phyloP scores from a whole-genome alignment of 768 basidiomycete genomes.

The Termitomyces sp. region DNA sequence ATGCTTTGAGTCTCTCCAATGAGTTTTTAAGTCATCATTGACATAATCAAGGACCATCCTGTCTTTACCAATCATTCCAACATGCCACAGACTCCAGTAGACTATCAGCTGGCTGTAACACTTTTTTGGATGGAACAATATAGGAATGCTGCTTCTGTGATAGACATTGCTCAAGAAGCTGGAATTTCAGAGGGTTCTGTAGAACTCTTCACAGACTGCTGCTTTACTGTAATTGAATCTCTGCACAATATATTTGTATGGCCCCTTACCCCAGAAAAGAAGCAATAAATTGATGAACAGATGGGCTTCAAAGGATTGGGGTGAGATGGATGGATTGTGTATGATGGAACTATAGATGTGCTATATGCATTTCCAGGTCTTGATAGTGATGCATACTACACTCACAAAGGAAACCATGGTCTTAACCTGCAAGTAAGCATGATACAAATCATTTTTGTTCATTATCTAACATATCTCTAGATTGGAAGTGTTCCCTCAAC shows the following conservation, averaged over 20 bases:
- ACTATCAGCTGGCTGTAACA: slow-evolving; percentile 24
- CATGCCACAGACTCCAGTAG: slow-evolving; percentile 23
- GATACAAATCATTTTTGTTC: no score
- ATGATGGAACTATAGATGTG: slow-evolving; percentile 14
- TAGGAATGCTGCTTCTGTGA: slow-evolving; percentile 26
- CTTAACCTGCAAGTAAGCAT: slow-evolving; percentile 28
- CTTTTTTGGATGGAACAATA: slow-evolving; percentile 24
- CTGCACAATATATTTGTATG: slow-evolving; percentile 28
- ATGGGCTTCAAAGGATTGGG: slow-evolving; percentile 26
- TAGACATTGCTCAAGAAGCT: slow-evolving; percentile 22
- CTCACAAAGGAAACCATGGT: slow-evolving; percentile 31
- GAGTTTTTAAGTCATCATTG: slow-evolving; percentile 22
- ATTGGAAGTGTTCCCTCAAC: slow-evolving; percentile 30
- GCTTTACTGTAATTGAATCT: slow-evolving; percentile 25
- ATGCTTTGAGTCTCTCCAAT: slow-evolving; percentile 20
- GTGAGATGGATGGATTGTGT: slow-evolving; percentile 28
- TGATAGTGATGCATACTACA: slow-evolving; percentile 31
- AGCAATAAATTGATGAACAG: slow-evolving; percentile 29
- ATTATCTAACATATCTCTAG: no score
- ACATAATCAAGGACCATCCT: slow-evolving; percentile 23
- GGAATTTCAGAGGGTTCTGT: slow-evolving; percentile 27
- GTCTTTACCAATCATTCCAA: slow-evolving; percentile 25
- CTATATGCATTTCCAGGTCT: slow-evolving; percentile 7
- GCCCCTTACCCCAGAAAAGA: slow-evolving; percentile 23
- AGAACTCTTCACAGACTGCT: slow-evolving; percentile 22